Conservation (phyloP, 148 eudicot genomes). For the Spergularia marina region DNA sequence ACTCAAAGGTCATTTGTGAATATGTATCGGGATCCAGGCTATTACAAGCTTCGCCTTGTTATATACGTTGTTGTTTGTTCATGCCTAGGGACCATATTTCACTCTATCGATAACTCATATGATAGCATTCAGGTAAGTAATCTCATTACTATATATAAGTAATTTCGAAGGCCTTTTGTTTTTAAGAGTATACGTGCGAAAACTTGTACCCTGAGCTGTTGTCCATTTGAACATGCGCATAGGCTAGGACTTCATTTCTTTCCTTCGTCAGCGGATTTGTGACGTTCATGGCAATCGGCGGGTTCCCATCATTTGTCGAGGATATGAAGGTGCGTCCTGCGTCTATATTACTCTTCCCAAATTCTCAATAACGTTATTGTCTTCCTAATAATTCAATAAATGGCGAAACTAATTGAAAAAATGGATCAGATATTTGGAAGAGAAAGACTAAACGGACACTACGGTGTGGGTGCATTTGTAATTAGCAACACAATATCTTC, state of each 20-base stretch:
- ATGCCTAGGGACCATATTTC: conserved; percentile 43
- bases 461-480: conserved; percentile 36
- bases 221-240: neutral
- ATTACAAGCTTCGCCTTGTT: conserved; percentile 61
- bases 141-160: too few species aligned
- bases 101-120: conserved; percentile 36
- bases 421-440: conserved; percentile 35
- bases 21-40: conserved; percentile 65
- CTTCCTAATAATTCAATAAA: too few species aligned
- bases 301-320: conserved; percentile 78
- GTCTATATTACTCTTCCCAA: neutral
- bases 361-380: too few species aligned
- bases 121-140: conserved; percentile 45
- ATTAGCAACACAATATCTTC: conserved; percentile 52
- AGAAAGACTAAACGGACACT: conserved; percentile 64
- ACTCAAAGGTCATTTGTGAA: conserved; percentile 57
- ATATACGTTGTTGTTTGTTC: conserved; percentile 35
- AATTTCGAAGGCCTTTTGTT: too few species aligned
- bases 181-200: too few species aligned
- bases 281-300: conserved; percentile 75
- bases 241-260: conserved; percentile 54
- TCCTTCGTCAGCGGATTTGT: conserved; percentile 41
- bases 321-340: conserved; percentile 41
- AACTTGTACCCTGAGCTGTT: too few species aligned
- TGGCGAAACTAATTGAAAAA: too few species aligned